Evolutionary conservation across 768 basidiomycete genomes (phyloP), one percentile per base, ranked within the genome.

Genomic region (Leccinum obscurum): DNA sequence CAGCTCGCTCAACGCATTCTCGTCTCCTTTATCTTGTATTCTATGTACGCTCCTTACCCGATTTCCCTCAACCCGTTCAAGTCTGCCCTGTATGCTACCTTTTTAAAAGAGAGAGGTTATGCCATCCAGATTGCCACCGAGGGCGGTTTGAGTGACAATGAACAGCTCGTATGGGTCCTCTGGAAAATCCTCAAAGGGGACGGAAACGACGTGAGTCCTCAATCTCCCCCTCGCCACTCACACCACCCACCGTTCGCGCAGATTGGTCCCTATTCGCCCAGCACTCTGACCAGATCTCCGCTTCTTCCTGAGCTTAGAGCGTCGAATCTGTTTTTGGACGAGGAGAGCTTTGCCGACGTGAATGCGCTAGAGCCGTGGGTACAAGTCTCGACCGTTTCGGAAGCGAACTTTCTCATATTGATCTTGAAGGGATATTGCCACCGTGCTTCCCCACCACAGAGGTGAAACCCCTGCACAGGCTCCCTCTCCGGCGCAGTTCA

Each of bases 141-240:
- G 35, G 78, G 77, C 56, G 79, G 82, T 28, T 79, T 80, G 60
- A 80, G 83, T 58, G 78, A 80, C 54, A 90, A 85, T 70, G 90
- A 92, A 68, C 90, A 90, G 67, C 77, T 92, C 53, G 88, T 92
- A 41, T 92, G 90, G 89, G 90, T 92, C 49, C 77, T 92, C 61
- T 92, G 90, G 90, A 92, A 92, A 76, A 89, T 92, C 58, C 76
- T 92, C 57, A 89, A 85, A 71, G 91, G 90, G 55, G 89, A 92
- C 70, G 90, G 90, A 20, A 86, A 85, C 61, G 90, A 92, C 78
- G 90, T 91, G 63, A 58, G 39, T 22, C n/a, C 24, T 57, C 51
- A 55, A 13, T 52, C 13, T 14, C 57, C 17, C 63, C 57, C 11
- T 61, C 50, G 15, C 30, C 41, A 1, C 11, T 28, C 32, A 24